Percentiles rank a stretch among this genome's conserved stretches.
phyloP scores from a whole-genome alignment of 2,329 filamentous ascomycete genomes.

The Apiospora malaysiana region DNA sequence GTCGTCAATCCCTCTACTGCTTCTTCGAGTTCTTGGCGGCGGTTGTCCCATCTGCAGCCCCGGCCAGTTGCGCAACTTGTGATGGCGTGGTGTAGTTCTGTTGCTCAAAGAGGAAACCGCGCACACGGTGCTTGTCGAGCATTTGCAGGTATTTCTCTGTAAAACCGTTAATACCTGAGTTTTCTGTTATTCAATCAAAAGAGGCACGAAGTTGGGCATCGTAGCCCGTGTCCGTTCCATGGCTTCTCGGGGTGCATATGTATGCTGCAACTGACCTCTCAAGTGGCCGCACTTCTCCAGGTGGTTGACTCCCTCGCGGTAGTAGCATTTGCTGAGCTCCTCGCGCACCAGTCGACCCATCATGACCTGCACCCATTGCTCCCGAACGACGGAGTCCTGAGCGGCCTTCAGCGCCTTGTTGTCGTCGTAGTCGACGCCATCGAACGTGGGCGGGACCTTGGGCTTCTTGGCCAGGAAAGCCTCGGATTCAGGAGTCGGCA shows the following conservation, averaged over 20 bases:
- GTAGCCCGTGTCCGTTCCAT: no score
- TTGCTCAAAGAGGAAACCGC: constrained; percentile 80
- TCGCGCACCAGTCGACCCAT: constrained; percentile 83
- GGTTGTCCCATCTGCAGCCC: background rate
- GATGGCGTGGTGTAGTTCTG: constrained; percentile 68
- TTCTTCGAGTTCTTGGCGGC: constrained; percentile 19
- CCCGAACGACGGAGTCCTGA: constrained; percentile 80
- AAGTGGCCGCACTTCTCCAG: constrained; percentile 84
- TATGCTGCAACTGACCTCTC: constrained; percentile 67
- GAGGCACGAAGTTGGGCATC: background rate
- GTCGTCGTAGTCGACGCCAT: constrained; percentile 87
- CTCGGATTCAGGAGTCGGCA: constrained; percentile 85
- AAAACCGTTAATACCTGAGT: constrained; percentile 20
- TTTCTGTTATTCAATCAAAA: background rate
- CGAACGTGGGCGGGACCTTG: constrained; percentile 80
- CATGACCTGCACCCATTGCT: constrained; percentile 91
- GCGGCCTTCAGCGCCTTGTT: constrained; percentile 81
- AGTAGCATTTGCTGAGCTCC: constrained; percentile 86
- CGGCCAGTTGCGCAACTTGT: constrained; percentile 17
- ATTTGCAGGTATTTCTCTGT: constrained; percentile 73
- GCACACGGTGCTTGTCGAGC: constrained; percentile 76
- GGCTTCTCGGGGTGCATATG: background rate
- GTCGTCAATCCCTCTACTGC: constrained; percentile 25
- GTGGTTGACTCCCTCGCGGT: constrained; percentile 83
- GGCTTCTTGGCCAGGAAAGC: constrained; percentile 86